These are phyloP conservation scores for Apiospora marii DNA, from an alignment of 2,329 filamentous ascomycete genomes.

Conservation along the genomic window DNA sequence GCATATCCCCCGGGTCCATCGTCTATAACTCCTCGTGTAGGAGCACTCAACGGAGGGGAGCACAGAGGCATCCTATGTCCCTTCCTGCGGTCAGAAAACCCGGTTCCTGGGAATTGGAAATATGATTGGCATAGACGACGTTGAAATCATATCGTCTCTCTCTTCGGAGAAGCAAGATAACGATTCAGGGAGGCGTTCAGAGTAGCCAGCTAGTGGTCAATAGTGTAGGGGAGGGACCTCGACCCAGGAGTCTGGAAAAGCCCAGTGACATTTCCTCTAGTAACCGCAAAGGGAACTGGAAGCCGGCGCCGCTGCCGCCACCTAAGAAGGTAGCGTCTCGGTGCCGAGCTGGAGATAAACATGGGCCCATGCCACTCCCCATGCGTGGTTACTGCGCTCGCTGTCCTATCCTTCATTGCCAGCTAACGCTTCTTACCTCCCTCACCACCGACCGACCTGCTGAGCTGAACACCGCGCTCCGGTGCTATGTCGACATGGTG, in stretches of 20 bases:
- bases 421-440: neutral
- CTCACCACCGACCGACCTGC: neutral
- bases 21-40: neutral
- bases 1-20: neutral
- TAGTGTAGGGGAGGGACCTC: neutral
- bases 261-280: neutral
- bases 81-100: neutral
- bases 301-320: neutral
- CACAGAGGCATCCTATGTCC: neutral
- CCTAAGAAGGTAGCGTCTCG: neutral
- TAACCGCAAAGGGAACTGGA: neutral
- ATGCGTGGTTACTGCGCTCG: neutral
- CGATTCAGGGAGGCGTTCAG: neutral
- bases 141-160: neutral
- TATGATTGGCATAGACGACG: neutral
- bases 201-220: neutral
- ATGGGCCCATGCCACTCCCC: neutral
- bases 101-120: neutral
- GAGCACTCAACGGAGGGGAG: neutral
- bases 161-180: neutral
- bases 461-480: too few relatives aligned
- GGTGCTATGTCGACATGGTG: neutral
- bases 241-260: neutral
- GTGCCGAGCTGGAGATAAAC: neutral
- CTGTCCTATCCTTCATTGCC: too few relatives aligned